phyloP scores from a whole-genome alignment of 2,329 filamentous ascomycete species.

The Pseudogymnoascus sp. region DNA sequence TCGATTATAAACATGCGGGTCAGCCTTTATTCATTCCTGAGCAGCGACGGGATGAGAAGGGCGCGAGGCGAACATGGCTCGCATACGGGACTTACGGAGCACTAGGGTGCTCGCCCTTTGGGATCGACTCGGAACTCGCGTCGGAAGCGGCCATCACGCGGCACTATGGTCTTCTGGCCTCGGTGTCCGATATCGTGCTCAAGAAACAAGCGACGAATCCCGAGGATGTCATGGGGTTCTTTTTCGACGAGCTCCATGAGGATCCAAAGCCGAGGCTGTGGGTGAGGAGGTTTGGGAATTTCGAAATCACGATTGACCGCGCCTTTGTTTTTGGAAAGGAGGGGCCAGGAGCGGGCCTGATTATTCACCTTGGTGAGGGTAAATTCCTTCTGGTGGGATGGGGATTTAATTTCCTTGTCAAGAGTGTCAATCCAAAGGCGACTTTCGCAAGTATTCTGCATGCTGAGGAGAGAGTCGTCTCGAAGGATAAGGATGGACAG shows the following conservation, averaged over 20 bases:
- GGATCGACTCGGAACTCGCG: slow-evolving; percentile 30
- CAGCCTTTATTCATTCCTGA: slow-evolving; percentile 47
- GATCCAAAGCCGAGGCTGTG: background rate
- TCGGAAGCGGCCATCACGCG: slow-evolving; percentile 15
- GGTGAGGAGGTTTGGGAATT: slow-evolving; percentile 23
- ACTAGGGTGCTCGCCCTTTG: slow-evolving; percentile 36
- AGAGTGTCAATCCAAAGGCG: slow-evolving; percentile 26
- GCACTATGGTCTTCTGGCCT: slow-evolving; percentile 26
- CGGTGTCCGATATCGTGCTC: slow-evolving; percentile 26
- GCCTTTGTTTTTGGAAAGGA: slow-evolving; percentile 37
- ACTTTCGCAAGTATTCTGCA: slow-evolving; percentile 35
- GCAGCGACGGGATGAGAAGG: slow-evolving; percentile 43
- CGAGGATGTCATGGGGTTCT: slow-evolving; percentile 33
- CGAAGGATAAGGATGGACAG: slow-evolving; percentile 21
- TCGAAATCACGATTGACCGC: slow-evolving; percentile 33
- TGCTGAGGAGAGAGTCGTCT: slow-evolving; percentile 29
- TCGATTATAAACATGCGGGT: slow-evolving; percentile 36
- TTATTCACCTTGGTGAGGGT: slow-evolving; percentile 31
- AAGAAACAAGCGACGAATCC: slow-evolving; percentile 24
- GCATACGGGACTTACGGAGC: slow-evolving; percentile 36
- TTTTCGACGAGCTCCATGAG: slow-evolving; percentile 30
- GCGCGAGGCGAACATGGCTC: slow-evolving; percentile 37
- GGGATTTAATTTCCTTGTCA: slow-evolving; percentile 35
- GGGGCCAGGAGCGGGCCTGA: slow-evolving; percentile 33
- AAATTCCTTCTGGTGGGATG: slow-evolving; percentile 34